Base-by-base conservation (phyloP, 2,329 filamentous ascomycete species). In the Cyphellophora europaea region DNA sequence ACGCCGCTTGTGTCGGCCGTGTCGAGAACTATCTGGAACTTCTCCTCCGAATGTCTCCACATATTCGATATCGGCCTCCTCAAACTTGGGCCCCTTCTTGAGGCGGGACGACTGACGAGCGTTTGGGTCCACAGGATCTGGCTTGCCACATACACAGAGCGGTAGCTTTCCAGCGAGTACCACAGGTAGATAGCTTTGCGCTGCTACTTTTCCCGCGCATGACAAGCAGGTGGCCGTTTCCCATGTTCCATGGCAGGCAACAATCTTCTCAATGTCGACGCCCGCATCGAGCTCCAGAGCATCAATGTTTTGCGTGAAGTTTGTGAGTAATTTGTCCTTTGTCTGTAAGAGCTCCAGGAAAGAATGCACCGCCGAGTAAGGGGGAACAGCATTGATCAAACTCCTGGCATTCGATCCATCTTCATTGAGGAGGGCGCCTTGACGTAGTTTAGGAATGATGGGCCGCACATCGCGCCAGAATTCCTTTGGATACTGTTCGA, bases 261-360 rank as follows among this genome's bases (percentile, higher is more conserved):
- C 81, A 12, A 96, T 71, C 53, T 91, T 93, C 19, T 84, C 79
- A 2, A 76, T 71, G 14, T 68, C 62, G 41, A 98, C 84, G 14
- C 91, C 91, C 0, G 89, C 89, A 51, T 83, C 79, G 42, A 79
- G 74, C 58, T 98, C 89, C 33, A 95, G 77, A 50, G 95, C 95
- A 66, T 98, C 91, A 53, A 98, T 96, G 58, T 98, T 98, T 57
- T 98, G 91, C 0, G 91, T 93, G 65, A 95, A 98, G 62, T 96
- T 95, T 27, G 88, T 96, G 40, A 95, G 73, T 5, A 98, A 73
- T 58, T 94, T 94, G 46, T 75, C 78, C 57, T 87, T 82, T 48
- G 89, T 73, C 58, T 98, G 84, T 21, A 98, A 72, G 49, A 95
- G 71, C 19, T 79, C 77, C 53, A 98, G 93, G 63, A 98, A 98